Conservation (phyloP, 345 rosid genomes). For the Firmiana major region DNA sequence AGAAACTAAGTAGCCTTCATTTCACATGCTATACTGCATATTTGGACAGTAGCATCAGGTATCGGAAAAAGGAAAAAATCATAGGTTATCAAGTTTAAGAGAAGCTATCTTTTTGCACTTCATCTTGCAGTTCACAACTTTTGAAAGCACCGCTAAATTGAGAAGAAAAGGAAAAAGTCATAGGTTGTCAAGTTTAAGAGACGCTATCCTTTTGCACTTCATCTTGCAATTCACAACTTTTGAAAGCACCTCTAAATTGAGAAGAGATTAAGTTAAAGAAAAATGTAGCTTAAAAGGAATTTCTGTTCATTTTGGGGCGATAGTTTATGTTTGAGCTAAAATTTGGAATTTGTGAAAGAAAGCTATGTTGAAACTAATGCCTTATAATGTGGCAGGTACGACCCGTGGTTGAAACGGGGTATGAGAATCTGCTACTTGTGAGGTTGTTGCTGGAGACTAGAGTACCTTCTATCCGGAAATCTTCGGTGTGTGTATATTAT, state of each 20-base stretch:
- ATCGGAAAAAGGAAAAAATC: neutral
- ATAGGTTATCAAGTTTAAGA: neutral
- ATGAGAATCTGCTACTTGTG: constrained; percentile 77
- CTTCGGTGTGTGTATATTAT: constrained; percentile 37
- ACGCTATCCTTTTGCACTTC: neutral
- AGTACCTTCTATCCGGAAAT: constrained; percentile 63
- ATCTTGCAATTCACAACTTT: neutral
- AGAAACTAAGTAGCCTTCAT: neutral
- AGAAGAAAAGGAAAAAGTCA: neutral
- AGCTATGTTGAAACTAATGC: constrained; percentile 8
- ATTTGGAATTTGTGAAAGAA: neutral
- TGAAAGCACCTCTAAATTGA: neutral
- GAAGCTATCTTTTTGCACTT: neutral
- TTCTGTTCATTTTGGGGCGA: neutral
- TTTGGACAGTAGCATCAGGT: neutral
- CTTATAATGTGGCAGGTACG: constrained; percentile 52
- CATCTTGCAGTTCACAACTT: neutral
- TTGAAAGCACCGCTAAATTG: neutral
- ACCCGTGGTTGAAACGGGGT: constrained; percentile 96
- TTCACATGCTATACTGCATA: neutral
- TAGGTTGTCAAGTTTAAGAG: neutral
- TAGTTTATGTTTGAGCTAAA: neutral
- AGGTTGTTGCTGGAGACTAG: constrained; percentile 71
- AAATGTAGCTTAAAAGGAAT: neutral
- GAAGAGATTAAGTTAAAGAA: neutral